Evolutionary conservation across 75 land plant species (phyloP).

Genomic region (Picea sitchensis): DNA sequence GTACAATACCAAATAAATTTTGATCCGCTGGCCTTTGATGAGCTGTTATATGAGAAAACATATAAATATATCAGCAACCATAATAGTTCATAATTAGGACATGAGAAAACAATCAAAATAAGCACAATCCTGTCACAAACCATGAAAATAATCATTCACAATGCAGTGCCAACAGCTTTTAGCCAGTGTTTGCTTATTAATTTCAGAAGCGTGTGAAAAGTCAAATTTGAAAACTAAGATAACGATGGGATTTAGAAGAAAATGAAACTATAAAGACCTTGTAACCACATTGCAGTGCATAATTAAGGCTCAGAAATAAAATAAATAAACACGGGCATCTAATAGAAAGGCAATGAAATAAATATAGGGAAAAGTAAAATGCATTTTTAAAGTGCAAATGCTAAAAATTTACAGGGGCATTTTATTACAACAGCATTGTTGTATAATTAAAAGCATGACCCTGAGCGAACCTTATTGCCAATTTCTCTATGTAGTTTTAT

Average conservation of each 20-base stretch:
- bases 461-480: no score
- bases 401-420: no score
- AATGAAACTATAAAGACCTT: not conserved
- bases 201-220: not conserved
- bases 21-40: constrained; percentile 86
- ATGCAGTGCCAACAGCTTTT: not conserved
- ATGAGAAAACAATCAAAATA: constrained; percentile 2
- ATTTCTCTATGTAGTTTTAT: no score
- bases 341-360: no score
- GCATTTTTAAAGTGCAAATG: no score
- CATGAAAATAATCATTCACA: not conserved
- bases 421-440: no score
- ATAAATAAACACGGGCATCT: no score
- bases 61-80: not conserved
- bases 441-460: no score
- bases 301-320: no score
- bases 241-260: not conserved
- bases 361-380: no score
- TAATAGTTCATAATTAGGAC: constrained; percentile 2
- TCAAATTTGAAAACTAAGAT: not conserved
- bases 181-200: not conserved
- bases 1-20: constrained; percentile 97
- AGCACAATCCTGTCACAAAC: not conserved
- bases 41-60: constrained; percentile 44
- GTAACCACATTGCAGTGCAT: no score